phyloP scores from a whole-genome alignment of 352 stramenopile species.

The Phytophthora fragariaefolia region DNA sequence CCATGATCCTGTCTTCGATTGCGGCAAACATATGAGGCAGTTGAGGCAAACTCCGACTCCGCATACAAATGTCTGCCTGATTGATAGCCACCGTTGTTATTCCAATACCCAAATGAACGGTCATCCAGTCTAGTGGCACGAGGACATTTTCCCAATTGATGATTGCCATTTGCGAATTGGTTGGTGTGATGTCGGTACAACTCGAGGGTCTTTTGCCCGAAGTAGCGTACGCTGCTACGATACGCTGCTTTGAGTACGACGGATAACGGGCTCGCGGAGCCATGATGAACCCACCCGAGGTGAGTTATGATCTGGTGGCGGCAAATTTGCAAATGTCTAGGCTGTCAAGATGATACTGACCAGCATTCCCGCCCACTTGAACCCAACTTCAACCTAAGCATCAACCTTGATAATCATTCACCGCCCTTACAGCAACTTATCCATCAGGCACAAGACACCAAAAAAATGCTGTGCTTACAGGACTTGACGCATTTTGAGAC shows the following conservation, averaged over 20 bases:
- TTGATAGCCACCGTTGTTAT: conserved; percentile 34
- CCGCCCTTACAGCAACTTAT: neutral
- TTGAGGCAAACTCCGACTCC: conserved; percentile 14
- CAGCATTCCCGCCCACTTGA: neutral
- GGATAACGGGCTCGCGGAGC: neutral
- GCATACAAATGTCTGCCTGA: conserved; percentile 13
- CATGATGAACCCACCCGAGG: conserved; percentile 4
- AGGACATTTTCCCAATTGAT: conserved; percentile 63
- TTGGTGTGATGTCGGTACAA: neutral
- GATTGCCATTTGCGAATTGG: conserved; percentile 26
- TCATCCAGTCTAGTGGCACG: conserved; percentile 46
- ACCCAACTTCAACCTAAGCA: neutral
- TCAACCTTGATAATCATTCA: conserved; percentile 1
- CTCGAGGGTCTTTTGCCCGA: neutral
- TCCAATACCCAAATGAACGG: conserved; percentile 36
- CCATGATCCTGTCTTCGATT: conserved; percentile 41
- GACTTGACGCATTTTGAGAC: no score
- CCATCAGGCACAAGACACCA: neutral
- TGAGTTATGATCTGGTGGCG: neutral
- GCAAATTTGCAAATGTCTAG: conserved; percentile 2
- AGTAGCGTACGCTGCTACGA: neutral
- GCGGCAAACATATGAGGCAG: conserved; percentile 10
- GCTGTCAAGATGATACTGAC: neutral
- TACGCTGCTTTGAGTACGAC: conserved; percentile 5
- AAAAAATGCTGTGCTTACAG: no score